phyloP scores from a whole-genome alignment of 495 filamentous ascomycete species.

The Aspergillus affinis region DNA sequence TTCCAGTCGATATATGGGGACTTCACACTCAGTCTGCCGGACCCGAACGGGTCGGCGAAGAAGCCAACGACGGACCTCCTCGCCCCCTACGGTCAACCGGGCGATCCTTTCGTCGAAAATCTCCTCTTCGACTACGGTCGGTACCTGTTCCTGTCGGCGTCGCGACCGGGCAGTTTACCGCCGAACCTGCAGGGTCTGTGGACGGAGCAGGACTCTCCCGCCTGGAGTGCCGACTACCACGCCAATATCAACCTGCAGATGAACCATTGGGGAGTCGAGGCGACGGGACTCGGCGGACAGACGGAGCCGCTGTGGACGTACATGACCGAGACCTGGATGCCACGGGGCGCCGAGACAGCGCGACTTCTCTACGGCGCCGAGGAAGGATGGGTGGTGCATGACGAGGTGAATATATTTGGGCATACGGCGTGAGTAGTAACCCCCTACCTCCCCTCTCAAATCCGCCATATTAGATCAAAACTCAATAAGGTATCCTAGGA shows the following conservation, averaged over 20 bases:
- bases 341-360: slow-evolving; percentile 49
- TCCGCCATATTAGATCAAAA: not conserved
- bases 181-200: slow-evolving; percentile 50
- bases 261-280: slow-evolving; percentile 47
- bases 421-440: slow-evolving; percentile 40
- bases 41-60: slow-evolving; percentile 30
- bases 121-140: slow-evolving; percentile 46
- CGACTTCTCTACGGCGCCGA: slow-evolving; percentile 42
- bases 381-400: slow-evolving; percentile 46
- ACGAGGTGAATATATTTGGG: slow-evolving; percentile 53
- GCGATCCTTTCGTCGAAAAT: slow-evolving; percentile 45
- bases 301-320: slow-evolving; percentile 42
- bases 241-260: slow-evolving; percentile 55
- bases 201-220: slow-evolving; percentile 29
- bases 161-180: slow-evolving; percentile 39
- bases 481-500: slow-evolving; percentile 10
- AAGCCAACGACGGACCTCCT: slow-evolving; percentile 41
- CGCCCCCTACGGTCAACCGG: slow-evolving; percentile 27
- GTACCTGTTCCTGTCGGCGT: slow-evolving; percentile 45
- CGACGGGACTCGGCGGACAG: slow-evolving; percentile 34
- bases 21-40: slow-evolving; percentile 44
- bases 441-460: too few species aligned
- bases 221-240: slow-evolving; percentile 52
- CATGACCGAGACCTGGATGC: slow-evolving; percentile 53
- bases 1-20: slow-evolving; percentile 31